phyloP scores from a whole-genome alignment of 495 filamentous ascomycete species.

The Daldinia grandis region DNA sequence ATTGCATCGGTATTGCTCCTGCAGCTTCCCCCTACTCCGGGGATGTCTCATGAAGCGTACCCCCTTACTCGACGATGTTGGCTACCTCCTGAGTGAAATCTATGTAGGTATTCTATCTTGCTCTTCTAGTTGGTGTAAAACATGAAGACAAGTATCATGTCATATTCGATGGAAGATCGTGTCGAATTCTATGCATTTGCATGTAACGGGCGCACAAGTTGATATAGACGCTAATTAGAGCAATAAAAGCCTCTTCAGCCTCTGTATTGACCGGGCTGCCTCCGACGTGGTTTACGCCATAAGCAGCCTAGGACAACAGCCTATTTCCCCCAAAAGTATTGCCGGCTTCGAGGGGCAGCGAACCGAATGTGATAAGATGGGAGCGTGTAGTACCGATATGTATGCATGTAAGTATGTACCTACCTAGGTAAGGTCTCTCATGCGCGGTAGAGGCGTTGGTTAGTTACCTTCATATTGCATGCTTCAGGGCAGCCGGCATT shows the following conservation, averaged over 20 bases:
- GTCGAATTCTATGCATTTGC: neutral
- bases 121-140: neutral
- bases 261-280: conserved; percentile 4
- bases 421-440: conserved; percentile 6
- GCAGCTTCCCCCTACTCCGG: conserved; percentile 30
- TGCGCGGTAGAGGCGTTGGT: conserved; percentile 28
- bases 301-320: conserved; percentile 35
- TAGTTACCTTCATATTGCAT: conserved; percentile 32
- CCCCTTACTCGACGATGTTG: neutral
- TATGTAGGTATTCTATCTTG: neutral
- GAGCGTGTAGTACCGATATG: conserved; percentile 2
- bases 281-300: conserved; percentile 36
- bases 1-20: conserved; percentile 46
- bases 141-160: neutral
- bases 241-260: conserved; percentile 3
- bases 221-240: neutral
- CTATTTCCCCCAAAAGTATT: conserved; percentile 39
- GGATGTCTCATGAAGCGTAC: conserved; percentile 25
- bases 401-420: conserved; percentile 1
- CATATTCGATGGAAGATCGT: conserved; percentile 2
- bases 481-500: conserved; percentile 33
- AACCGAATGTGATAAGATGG: conserved; percentile 17
- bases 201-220: neutral
- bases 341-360: conserved; percentile 23
- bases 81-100: neutral